These are phyloP conservation scores for Gossypium stocksii DNA, from an alignment of 345 rosid species.

Conservation along the genomic window DNA sequence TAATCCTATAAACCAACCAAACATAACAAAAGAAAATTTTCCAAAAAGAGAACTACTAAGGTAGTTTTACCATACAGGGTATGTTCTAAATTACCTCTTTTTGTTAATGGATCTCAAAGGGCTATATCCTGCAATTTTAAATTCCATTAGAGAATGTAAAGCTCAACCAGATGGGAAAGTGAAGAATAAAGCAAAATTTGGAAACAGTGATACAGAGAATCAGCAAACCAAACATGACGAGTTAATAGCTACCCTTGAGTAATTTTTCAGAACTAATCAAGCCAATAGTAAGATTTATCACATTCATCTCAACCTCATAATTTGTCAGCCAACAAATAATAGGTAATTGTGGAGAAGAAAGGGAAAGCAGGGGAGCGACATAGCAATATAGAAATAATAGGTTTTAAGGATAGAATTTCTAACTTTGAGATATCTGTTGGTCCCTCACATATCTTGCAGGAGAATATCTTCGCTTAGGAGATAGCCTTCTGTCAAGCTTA, in stretches of 20 bases:
- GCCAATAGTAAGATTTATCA: slow-evolving; percentile 1
- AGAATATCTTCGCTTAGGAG: slow-evolving; percentile 58
- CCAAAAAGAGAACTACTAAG: background rate
- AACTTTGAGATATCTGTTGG: slow-evolving; percentile 44
- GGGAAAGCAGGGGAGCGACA: background rate
- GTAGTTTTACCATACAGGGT: background rate
- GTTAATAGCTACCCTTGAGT: background rate
- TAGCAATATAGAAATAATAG: background rate
- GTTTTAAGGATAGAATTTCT: slow-evolving; percentile 22
- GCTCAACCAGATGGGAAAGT: slow-evolving; percentile 17
- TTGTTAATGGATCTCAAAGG: slow-evolving; percentile 50
- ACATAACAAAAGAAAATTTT: background rate
- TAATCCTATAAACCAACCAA: slow-evolving; percentile 4
- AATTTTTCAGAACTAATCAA: slow-evolving; percentile 3
- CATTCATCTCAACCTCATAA: background rate
- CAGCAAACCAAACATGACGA: background rate
- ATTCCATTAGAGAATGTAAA: slow-evolving; percentile 9
- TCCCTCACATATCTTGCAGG: slow-evolving; percentile 46
- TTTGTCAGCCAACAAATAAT: background rate
- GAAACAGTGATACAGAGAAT: background rate
- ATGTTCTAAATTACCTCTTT: slow-evolving; percentile 41
- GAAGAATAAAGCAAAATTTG: slow-evolving; percentile 8
- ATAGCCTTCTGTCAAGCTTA: slow-evolving; percentile 69
- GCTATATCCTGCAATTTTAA: slow-evolving; percentile 60
- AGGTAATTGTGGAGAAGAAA: background rate